Evolutionary conservation across 345 rosid species (phyloP).

Genomic region (Geranium rotundifolium): DNA sequence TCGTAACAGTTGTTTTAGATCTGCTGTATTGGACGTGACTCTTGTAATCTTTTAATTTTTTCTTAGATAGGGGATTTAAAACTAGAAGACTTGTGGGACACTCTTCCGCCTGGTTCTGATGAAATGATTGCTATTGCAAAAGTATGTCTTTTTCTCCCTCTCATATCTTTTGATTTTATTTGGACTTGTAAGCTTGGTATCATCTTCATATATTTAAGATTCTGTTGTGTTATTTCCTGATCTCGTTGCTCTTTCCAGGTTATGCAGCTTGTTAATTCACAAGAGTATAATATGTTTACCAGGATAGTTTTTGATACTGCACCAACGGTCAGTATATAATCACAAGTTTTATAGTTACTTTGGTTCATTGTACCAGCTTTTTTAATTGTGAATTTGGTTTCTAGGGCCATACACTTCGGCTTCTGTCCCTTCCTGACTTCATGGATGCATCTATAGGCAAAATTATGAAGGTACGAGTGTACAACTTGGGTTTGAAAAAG

Average conservation of each 20-base stretch:
- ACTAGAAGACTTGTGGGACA: constrained; percentile 58
- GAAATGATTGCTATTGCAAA: constrained; percentile 71
- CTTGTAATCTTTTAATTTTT: constrained; percentile 2
- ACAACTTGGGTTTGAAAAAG: constrained; percentile 3
- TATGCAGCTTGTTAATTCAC: constrained; percentile 56
- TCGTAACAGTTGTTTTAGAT: not conserved
- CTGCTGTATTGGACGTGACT: not conserved
- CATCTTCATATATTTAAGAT: not conserved
- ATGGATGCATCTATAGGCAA: constrained; percentile 66
- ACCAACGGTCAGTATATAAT: constrained; percentile 49
- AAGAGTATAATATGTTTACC: constrained; percentile 51
- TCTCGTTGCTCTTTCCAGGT: constrained; percentile 34
- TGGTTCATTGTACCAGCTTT: constrained; percentile 2
- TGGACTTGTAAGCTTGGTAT: not conserved
- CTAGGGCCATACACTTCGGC: constrained; percentile 77
- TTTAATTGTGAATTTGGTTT: constrained; percentile 13
- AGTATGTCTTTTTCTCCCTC: constrained; percentile 24
- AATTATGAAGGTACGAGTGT: constrained; percentile 51
- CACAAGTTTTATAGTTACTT: constrained; percentile 2
- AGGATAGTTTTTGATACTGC: constrained; percentile 71
- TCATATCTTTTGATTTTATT: not conserved
- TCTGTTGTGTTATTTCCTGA: not conserved
- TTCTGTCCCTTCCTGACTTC: constrained; percentile 79
- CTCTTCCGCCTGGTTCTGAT: constrained; percentile 67
- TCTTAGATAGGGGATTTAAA: constrained; percentile 59